Conservation (phyloP, 805 yeast genomes). For the Spathaspora boniae region DNA sequence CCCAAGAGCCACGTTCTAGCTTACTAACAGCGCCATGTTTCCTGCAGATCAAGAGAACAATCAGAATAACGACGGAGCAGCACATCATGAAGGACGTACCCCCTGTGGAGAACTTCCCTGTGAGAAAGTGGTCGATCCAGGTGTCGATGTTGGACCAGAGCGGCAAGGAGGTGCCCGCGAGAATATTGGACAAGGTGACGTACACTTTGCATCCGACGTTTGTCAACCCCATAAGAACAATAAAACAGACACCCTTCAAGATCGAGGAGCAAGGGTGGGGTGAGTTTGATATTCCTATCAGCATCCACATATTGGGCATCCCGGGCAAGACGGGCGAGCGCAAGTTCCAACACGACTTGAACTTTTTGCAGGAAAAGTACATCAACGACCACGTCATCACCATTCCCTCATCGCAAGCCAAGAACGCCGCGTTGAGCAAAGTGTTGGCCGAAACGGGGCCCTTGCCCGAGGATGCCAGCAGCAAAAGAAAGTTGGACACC, state of each 20-base stretch:
- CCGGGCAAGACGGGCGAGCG: conserved; percentile 85
- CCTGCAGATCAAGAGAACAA: conserved; percentile 69
- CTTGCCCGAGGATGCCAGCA: conserved; percentile 47
- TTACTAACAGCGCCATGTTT: conserved; percentile 21
- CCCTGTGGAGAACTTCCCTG: conserved; percentile 86
- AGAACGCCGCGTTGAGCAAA: conserved; percentile 63
- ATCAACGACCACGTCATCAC: conserved; percentile 72
- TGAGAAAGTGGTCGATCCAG: conserved; percentile 89
- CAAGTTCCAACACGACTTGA: conserved; percentile 83
- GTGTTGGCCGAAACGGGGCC: conserved; percentile 79
- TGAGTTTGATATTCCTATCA: conserved; percentile 85
- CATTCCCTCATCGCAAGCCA: conserved; percentile 61
- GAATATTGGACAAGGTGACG: conserved; percentile 85
- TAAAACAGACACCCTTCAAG: conserved; percentile 80
- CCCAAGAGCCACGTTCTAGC: no score
- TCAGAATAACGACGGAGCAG: conserved; percentile 84
- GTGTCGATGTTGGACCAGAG: conserved; percentile 70
- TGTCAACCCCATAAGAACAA: conserved; percentile 77
- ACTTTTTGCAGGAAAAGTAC: conserved; percentile 75
- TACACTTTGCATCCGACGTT: conserved; percentile 95
- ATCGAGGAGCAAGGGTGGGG: conserved; percentile 98
- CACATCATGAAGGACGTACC: conserved; percentile 76
- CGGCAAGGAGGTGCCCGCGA: conserved; percentile 84
- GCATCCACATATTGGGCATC: conserved; percentile 58
- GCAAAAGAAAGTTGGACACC: conserved; percentile 12